Base-by-base conservation (phyloP, 371 early-diverging fungal genomes). In the Rhizopus stolonifer region DNA sequence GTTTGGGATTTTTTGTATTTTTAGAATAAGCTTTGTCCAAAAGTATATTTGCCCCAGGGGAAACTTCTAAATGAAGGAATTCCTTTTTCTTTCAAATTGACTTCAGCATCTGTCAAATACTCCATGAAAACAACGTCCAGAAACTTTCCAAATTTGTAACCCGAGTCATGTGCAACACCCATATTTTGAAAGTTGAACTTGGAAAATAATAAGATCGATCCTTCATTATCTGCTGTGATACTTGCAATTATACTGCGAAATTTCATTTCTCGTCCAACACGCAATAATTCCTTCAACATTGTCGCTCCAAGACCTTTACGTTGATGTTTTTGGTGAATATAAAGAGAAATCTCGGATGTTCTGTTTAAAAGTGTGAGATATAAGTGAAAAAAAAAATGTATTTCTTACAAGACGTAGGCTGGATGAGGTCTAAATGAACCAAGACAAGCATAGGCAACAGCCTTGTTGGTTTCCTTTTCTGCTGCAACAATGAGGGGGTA, bases 401-500 rank as follows among this genome's bases (percentile, higher is more conserved):
- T 7, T 19, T 14, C 23, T 61, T 69, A 67, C 77, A 73, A 58
- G 8, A 61, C 48, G 29, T 63, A 77, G 4, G 71, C 73, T 38
- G 70, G 64, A 14, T 77, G 61, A n/a, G 65, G 50, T 40, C 77
- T 61, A 42, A 70, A 77, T 2, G 36, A 42, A 15, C 73, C 69
- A 42, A 61, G 58, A 24, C 59, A 60, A 10, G 63, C 66, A 50
- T 72, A 77, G 17, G 73, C 73, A 48, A 67, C 52, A 2, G 66
- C 60, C 26, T 68, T 56, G 15, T 64, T 40, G 15, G 73, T 66
- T 2, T 39, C 42, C 29, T 68, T 72, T 25, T 69, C 72, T 14
- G 52, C 69, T 14, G 71, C 78, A 13, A 78, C 78, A 48, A 78
- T 69, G 2, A 70, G 49, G n/a, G 78, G 72, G 23, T 70, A 74